These are phyloP conservation scores for Chaetomium fimeti DNA, from an alignment of 495 filamentous ascomycete species.

Conservation along the genomic window DNA sequence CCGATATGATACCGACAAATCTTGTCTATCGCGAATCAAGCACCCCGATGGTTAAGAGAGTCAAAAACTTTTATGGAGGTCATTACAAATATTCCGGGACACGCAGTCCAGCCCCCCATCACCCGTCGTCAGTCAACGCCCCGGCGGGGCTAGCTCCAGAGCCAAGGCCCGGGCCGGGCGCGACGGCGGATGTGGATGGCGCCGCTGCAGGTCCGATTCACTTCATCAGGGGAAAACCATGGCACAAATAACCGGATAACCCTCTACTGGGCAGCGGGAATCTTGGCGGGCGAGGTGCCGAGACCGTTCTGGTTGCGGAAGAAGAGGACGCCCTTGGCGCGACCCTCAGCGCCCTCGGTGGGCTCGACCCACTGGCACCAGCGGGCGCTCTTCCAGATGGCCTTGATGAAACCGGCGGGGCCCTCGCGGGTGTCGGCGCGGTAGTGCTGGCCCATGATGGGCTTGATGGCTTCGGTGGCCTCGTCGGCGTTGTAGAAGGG, in stretches of 20 bases:
- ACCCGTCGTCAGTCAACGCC: background rate
- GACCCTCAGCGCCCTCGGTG: constrained; percentile 62
- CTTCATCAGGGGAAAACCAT: background rate
- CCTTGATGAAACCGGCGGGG: constrained; percentile 62
- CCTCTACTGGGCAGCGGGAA: constrained; percentile 17
- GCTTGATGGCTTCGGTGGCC: constrained; percentile 79
- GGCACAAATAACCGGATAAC: background rate
- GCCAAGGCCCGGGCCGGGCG: background rate
- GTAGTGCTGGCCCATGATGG: constrained; percentile 80
- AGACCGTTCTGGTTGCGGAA: constrained; percentile 77
- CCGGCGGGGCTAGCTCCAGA: background rate
- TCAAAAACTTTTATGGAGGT: background rate
- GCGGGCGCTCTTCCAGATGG: constrained; percentile 63
- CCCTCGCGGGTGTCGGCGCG: constrained; percentile 61
- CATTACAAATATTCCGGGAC: background rate
- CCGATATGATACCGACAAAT: background rate
- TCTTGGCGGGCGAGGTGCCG: constrained; percentile 57
- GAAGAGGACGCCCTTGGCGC: constrained; percentile 64
- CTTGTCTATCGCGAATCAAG: background rate
- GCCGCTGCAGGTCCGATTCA: background rate
- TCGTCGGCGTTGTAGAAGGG: constrained; percentile 92
- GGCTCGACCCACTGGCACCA: constrained; percentile 76
- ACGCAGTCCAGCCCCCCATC: no score
- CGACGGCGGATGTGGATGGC: background rate
- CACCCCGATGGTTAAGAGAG: background rate